A percentile compares a stretch with the other conserved stretches of the same genome.
These are phyloP conservation scores for Pharnaceum exiguum DNA, from an alignment of 148 eudicot species.

Conservation along the genomic window DNA sequence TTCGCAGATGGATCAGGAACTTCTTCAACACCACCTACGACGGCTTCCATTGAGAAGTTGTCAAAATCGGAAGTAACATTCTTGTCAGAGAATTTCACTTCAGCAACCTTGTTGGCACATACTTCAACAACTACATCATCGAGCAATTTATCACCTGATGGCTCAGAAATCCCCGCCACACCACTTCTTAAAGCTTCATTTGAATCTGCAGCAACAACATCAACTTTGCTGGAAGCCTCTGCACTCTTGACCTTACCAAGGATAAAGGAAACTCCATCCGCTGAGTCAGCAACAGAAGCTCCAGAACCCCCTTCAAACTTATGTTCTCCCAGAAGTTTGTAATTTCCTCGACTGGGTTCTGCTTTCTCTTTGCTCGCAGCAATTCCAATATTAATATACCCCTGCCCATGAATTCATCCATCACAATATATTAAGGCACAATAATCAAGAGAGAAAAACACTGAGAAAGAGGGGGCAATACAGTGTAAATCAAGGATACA, in stretches of 20 bases:
- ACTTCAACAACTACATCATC: no score
- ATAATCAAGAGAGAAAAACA: not conserved
- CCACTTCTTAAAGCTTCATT: no score
- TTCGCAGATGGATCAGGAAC: no score
- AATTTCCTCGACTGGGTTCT: constrained; percentile 42
- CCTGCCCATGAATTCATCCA: constrained; percentile 37
- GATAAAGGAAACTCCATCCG: constrained; percentile 78
- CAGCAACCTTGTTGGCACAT: no score
- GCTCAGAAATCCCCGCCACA: no score
- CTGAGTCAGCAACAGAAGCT: constrained; percentile 50
- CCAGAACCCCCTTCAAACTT: constrained; percentile 45
- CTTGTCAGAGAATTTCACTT: no score
- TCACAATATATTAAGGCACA: not conserved
- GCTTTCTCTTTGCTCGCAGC: constrained; percentile 65
- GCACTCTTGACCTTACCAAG: constrained; percentile 51
- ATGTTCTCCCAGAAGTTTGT: constrained; percentile 57
- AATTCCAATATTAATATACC: constrained; percentile 87
- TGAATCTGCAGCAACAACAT: constrained; percentile 27
- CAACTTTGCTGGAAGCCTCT: constrained; percentile 26
- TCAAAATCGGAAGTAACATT: no score
- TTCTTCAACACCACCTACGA: no score
- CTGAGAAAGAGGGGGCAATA: constrained; percentile 8
- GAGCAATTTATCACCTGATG: no score
- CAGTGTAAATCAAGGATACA: not conserved
- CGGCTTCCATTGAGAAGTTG: no score